Evolutionary conservation across 305 asterid species (phyloP).

Genomic region (Plantago rigida): DNA sequence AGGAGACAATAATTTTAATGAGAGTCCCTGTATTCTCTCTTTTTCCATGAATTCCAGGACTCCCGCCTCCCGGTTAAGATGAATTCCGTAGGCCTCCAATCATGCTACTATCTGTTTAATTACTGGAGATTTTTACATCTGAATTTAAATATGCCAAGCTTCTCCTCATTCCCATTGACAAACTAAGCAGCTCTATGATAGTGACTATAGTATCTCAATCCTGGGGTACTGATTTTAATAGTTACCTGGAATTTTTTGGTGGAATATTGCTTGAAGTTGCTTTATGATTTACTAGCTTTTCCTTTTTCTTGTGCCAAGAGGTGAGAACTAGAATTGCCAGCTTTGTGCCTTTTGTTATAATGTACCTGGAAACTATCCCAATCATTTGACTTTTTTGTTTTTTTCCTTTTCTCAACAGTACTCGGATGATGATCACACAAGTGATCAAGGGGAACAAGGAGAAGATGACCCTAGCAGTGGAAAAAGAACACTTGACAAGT

Average conservation of each 20-base stretch:
- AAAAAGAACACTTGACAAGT: conserved; percentile 46
- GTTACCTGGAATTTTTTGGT: conserved; percentile 8
- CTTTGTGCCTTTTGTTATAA: background rate
- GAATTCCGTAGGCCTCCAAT: too few species aligned
- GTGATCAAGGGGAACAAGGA: conserved; percentile 37
- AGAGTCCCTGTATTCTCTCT: too few species aligned
- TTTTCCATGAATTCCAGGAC: too few species aligned
- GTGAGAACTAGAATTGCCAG: conserved; percentile 3
- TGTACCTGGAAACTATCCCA: conserved; percentile 6
- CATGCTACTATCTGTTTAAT: too few species aligned
- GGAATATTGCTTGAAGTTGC: conserved; percentile 17
- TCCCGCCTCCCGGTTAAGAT: too few species aligned
- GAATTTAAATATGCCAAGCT: background rate
- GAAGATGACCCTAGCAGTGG: conserved; percentile 35
- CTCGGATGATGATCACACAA: conserved; percentile 68
- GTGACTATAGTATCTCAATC: conserved; percentile 12
- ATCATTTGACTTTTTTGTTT: conserved; percentile 14
- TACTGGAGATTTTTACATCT: background rate
- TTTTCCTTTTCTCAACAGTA: conserved; percentile 36
- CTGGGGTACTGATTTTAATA: conserved; percentile 1
- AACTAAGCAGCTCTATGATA: background rate
- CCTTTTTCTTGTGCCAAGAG: conserved; percentile 3
- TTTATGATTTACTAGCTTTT: conserved; percentile 9
- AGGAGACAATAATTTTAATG: too few species aligned
- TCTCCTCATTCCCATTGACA: background rate